A percentile compares a stretch with the other conserved stretches of the same genome.
phyloP scores from a whole-genome alignment of 202 grass and related monocot genomes.

The Digitaria exilis region DNA sequence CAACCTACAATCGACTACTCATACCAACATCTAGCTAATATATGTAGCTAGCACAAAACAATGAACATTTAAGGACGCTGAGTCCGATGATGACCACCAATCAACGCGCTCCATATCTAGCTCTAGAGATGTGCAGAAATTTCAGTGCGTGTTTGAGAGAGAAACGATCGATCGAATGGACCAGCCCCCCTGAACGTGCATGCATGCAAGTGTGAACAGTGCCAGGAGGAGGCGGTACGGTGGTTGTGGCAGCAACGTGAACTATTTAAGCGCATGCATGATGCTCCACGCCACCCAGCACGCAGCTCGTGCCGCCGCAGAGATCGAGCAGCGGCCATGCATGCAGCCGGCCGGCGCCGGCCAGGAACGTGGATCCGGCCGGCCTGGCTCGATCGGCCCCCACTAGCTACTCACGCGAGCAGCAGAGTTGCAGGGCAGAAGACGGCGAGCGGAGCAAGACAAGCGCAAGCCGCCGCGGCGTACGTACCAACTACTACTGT shows the following conservation, averaged over 20 bases:
- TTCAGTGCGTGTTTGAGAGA: not conserved
- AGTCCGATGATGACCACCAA: too few species aligned
- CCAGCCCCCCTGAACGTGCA: not conserved
- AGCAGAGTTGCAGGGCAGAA: not conserved
- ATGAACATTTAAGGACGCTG: too few species aligned
- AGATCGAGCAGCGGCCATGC: not conserved
- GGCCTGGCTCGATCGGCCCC: not conserved
- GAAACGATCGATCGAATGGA: too few species aligned
- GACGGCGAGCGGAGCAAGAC: slow-evolving; percentile 35
- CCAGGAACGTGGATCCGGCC: slow-evolving; percentile 18
- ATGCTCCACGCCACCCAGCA: not conserved
- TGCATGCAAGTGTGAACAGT: not conserved
- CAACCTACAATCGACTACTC: too few species aligned
- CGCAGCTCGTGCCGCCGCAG: not conserved
- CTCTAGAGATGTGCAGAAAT: too few species aligned
- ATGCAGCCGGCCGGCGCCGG: slow-evolving; percentile 15
- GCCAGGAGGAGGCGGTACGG: not conserved
- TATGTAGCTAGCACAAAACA: too few species aligned
- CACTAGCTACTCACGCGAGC: not conserved
- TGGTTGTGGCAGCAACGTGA: not conserved
- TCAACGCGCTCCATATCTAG: too few species aligned
- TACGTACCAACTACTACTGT: too few species aligned
- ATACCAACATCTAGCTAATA: too few species aligned
- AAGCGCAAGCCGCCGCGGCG: slow-evolving; percentile 24
- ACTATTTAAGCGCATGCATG: not conserved